Percentiles rank a stretch among this genome's conserved stretches.
These are phyloP conservation scores for Albatrellus sp. DNA, from an alignment of 1,284 basidiomycete species.

Conservation along the genomic window DNA sequence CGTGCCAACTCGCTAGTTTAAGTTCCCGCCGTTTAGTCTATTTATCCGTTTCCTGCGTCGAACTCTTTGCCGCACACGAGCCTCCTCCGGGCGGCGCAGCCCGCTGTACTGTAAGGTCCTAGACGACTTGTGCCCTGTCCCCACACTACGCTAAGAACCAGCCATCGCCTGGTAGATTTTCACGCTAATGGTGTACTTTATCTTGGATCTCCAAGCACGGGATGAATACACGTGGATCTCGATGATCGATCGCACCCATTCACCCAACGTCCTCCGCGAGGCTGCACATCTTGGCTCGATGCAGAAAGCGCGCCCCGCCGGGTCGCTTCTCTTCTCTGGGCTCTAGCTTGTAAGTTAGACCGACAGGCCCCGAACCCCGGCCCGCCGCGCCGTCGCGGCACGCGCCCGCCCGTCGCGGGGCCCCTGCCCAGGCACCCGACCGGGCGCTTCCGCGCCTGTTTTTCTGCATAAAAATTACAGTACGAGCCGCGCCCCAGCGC, in stretches of 20 bases:
- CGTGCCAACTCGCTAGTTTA: background rate
- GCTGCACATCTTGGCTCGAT: background rate
- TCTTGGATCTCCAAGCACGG: background rate
- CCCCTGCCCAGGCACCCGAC: too few species aligned
- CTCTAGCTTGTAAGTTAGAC: background rate
- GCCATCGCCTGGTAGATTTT: background rate
- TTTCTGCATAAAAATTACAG: too few species aligned
- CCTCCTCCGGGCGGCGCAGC: too few species aligned
- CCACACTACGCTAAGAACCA: background rate
- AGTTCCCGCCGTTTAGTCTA: background rate
- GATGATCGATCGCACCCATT: conserved; percentile 1
- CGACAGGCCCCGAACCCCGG: background rate
- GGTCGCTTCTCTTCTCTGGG: background rate
- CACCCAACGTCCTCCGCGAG: background rate
- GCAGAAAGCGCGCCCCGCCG: background rate
- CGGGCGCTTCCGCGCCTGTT: too few species aligned
- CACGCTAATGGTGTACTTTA: background rate
- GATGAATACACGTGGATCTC: conserved; percentile 1
- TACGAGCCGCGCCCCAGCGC: too few species aligned
- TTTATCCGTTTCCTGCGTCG: background rate
- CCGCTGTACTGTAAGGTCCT: background rate
- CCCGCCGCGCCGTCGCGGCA: background rate
- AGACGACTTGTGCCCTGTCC: too few species aligned
- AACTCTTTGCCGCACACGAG: background rate
- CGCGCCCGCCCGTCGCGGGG: too few species aligned